phyloP scores from a whole-genome alignment of 768 basidiomycete species.

The Agaricus blazei region DNA sequence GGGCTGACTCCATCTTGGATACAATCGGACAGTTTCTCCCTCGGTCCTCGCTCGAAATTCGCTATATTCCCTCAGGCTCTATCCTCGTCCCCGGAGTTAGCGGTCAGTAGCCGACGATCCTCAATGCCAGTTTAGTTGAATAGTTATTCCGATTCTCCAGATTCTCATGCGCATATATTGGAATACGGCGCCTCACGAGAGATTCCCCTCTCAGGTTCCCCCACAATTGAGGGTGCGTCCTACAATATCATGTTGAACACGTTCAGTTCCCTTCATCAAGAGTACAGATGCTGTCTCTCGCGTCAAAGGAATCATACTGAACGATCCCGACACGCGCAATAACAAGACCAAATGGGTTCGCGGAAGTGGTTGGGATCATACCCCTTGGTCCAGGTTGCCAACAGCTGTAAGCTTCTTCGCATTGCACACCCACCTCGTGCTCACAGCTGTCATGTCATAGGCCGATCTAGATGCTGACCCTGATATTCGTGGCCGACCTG shows the following conservation, averaged over 20 bases:
- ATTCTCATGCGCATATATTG: conserved; percentile 75
- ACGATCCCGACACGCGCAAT: conserved; percentile 48
- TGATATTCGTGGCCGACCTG: conserved; percentile 59
- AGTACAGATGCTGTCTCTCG: conserved; percentile 54
- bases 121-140: not conserved
- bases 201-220: conserved; percentile 60
- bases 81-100: conserved; percentile 70
- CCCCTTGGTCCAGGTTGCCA: conserved; percentile 69
- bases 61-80: conserved; percentile 48
- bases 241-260: not conserved
- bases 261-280: not conserved
- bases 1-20: conserved; percentile 16
- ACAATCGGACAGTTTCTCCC: conserved; percentile 17
- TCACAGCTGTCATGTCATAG: conserved; percentile 28
- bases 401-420: conserved; percentile 44
- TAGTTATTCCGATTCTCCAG: conserved; percentile 25
- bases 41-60: conserved; percentile 23
- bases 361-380: conserved; percentile 93
- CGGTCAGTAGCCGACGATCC: conserved; percentile 37
- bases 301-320: conserved; percentile 55
- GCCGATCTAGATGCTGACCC: conserved; percentile 69
- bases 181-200: conserved; percentile 69
- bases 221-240: conserved; percentile 47
- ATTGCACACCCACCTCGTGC: not conserved
- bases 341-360: conserved; percentile 61